These are phyloP conservation scores for Corniculantispora saksenae DNA, from an alignment of 2,329 filamentous ascomycete genomes.

Conservation along the genomic window DNA sequence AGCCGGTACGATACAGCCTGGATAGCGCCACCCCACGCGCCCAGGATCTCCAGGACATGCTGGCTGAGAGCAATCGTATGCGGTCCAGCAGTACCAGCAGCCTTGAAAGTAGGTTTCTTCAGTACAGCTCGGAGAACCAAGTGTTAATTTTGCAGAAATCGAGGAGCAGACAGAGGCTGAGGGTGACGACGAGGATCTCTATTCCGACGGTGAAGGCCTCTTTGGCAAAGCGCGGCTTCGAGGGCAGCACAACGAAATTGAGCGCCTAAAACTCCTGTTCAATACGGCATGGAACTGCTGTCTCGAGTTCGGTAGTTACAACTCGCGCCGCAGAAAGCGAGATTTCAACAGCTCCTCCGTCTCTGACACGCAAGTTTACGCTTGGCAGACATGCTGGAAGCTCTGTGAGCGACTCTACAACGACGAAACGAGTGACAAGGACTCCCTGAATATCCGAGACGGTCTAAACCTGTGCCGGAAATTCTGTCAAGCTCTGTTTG, in stretches of 20 bases:
- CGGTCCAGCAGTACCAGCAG: conserved; percentile 72
- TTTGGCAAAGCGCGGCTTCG: conserved; percentile 70
- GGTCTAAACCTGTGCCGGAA: conserved; percentile 87
- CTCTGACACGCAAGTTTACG: conserved; percentile 78
- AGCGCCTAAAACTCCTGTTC: conserved; percentile 74
- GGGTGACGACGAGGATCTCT: conserved; percentile 55
- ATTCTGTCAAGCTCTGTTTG: conserved; percentile 89
- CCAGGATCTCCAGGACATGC: conserved; percentile 77
- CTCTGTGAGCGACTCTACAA: conserved; percentile 88
- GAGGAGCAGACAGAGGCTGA: conserved; percentile 55
- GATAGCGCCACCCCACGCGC: conserved; percentile 78
- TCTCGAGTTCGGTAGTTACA: conserved; percentile 18
- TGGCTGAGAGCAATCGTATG: conserved; percentile 53
- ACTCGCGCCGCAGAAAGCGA: conserved; percentile 13
- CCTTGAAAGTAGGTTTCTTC: conserved; percentile 66
- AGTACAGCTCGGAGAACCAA: not conserved
- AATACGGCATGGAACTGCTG: conserved; percentile 32
- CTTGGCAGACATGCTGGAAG: conserved; percentile 93
- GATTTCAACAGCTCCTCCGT: conserved; percentile 5
- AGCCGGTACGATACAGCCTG: conserved; percentile 63
- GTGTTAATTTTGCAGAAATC: conserved; percentile 49
- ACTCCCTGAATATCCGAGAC: conserved; percentile 65
- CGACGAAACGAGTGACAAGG: conserved; percentile 70
- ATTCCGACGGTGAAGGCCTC: conserved; percentile 65
- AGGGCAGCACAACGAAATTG: conserved; percentile 55